phyloP scores from a whole-genome alignment of 345 rosid genomes.

The Punica granatum region DNA sequence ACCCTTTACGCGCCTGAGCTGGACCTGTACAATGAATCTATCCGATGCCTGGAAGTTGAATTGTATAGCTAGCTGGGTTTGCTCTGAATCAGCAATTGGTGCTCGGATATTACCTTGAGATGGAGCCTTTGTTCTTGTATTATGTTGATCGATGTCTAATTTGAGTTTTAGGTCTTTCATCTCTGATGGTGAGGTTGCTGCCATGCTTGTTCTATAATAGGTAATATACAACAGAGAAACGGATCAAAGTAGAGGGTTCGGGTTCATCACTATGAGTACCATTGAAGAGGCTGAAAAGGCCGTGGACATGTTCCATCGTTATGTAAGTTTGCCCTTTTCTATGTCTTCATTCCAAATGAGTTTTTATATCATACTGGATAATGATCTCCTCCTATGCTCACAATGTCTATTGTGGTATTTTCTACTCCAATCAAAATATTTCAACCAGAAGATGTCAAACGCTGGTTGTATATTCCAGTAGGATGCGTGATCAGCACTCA shows the following conservation, averaged over 20 bases:
- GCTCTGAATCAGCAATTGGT: background rate
- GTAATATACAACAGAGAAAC: slow-evolving; percentile 79
- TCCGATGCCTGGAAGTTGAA: background rate
- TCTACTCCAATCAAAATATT: background rate
- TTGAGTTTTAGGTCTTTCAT: background rate
- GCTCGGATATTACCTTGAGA: too few species aligned
- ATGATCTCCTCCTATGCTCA: background rate
- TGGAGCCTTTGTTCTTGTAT: too few species aligned
- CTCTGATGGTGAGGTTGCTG: background rate
- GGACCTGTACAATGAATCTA: too few species aligned
- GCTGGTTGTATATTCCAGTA: too few species aligned
- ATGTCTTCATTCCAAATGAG: background rate
- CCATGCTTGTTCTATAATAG: slow-evolving; percentile 24
- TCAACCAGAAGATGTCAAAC: background rate
- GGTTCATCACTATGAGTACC: slow-evolving; percentile 83
- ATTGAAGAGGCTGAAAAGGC: slow-evolving; percentile 89
- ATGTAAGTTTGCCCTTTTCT: slow-evolving; percentile 44
- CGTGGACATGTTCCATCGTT: slow-evolving; percentile 54
- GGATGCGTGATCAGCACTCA: too few species aligned
- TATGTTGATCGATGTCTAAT: too few species aligned
- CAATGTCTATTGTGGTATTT: background rate
- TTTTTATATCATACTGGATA: background rate
- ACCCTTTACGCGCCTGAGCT: too few species aligned
- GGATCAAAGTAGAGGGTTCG: slow-evolving; percentile 87
- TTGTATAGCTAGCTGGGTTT: background rate